A percentile compares a stretch with the other conserved stretches of the same genome.
Evolutionary conservation across 805 yeast species (phyloP).

Genomic region (Cephaloascus albidus): DNA sequence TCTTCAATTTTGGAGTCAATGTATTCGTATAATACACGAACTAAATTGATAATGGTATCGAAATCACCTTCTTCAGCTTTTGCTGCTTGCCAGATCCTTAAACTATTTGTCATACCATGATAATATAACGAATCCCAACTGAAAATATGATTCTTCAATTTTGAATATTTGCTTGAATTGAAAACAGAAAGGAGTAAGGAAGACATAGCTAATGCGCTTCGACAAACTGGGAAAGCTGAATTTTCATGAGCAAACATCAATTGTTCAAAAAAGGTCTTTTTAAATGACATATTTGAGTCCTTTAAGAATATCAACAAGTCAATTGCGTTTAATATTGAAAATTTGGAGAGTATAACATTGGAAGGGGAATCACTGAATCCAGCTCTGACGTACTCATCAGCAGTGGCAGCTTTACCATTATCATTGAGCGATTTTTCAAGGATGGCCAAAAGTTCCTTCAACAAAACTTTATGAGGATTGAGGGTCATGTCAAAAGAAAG

Average conservation of each 20-base stretch:
- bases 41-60: constrained; percentile 35
- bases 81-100: constrained; percentile 59
- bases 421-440: constrained; percentile 31
- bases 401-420: constrained; percentile 29
- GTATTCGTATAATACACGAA: constrained; percentile 23
- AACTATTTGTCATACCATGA: constrained; percentile 44
- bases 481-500: constrained; percentile 27
- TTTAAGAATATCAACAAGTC: constrained; percentile 46
- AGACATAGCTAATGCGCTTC: constrained; percentile 22
- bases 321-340: constrained; percentile 40
- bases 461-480: constrained; percentile 28
- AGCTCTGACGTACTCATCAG: constrained; percentile 34
- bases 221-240: constrained; percentile 40
- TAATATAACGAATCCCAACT: constrained; percentile 48
- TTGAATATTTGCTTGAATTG: constrained; percentile 17
- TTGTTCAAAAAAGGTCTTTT: constrained; percentile 55
- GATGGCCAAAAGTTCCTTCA: constrained; percentile 26
- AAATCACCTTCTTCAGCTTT: constrained; percentile 44
- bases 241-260: constrained; percentile 47
- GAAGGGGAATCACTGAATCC: constrained; percentile 37
- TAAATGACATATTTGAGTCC: constrained; percentile 50
- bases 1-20: constrained; percentile 6
- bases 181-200: constrained; percentile 10
- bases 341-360: constrained; percentile 31
- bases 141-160: constrained; percentile 28